Evolutionary conservation across 2,329 filamentous ascomycete genomes (phyloP).

Genomic region (Zopfia rhizophila): DNA sequence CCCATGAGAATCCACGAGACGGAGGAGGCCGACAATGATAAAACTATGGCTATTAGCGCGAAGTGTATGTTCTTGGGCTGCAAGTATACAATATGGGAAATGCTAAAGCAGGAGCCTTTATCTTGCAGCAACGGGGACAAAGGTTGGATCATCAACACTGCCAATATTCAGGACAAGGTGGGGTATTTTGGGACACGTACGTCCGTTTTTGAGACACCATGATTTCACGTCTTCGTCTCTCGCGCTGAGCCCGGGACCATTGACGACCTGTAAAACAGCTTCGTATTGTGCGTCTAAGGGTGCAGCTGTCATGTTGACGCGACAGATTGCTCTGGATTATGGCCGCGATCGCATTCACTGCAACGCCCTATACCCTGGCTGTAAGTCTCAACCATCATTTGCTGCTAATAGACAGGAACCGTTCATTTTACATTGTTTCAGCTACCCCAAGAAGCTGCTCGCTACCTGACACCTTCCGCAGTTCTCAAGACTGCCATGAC

Average conservation of each 20-base stretch:
- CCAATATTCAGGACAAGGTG: constrained; percentile 48
- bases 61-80: constrained; percentile 53
- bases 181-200: constrained; percentile 39
- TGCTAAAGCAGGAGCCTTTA: constrained; percentile 48
- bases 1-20: constrained; percentile 41
- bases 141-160: constrained; percentile 54
- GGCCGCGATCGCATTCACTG: constrained; percentile 54
- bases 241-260: background rate
- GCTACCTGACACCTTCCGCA: constrained; percentile 15
- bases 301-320: constrained; percentile 59
- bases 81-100: constrained; percentile 51
- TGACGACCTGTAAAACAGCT: constrained; percentile 31
- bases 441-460: background rate
- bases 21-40: constrained; percentile 47
- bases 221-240: background rate
- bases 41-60: constrained; percentile 49
- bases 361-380: constrained; percentile 57
- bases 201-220: constrained; percentile 12
- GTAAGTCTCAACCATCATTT: constrained; percentile 31
- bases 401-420: background rate
- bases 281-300: constrained; percentile 61
- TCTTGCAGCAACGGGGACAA: constrained; percentile 32
- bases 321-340: constrained; percentile 58
- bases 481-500: constrained; percentile 51
- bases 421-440: background rate